Conservation (phyloP, 2,329 filamentous ascomycete genomes). For the Parastagonospora avenae region DNA sequence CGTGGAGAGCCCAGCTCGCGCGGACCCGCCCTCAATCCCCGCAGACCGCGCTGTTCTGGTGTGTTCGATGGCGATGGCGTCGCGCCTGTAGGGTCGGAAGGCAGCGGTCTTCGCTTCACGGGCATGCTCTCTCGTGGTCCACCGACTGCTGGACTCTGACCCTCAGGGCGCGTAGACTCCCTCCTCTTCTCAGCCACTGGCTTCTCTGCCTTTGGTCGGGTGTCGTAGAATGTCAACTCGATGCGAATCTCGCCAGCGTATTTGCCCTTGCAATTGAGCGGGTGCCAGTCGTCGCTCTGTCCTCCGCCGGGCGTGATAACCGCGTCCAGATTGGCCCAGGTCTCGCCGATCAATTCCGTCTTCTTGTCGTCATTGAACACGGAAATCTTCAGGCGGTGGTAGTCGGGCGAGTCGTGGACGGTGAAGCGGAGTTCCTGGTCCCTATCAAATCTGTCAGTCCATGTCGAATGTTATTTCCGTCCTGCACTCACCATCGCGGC, state of each 20-base stretch:
- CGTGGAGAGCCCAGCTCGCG: slow-evolving; percentile 44
- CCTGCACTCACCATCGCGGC: slow-evolving; percentile 78
- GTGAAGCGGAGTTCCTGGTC: slow-evolving; percentile 96
- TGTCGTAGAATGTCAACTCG: slow-evolving; percentile 96
- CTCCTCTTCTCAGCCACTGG: slow-evolving; percentile 60
- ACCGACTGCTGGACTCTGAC: slow-evolving; percentile 46
- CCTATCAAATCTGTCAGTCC: slow-evolving; percentile 60
- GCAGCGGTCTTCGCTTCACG: slow-evolving; percentile 83
- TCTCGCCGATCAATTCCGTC: slow-evolving; percentile 94
- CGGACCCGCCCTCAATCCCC: slow-evolving; percentile 38
- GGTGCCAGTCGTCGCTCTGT: slow-evolving; percentile 94
- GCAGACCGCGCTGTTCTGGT: slow-evolving; percentile 38
- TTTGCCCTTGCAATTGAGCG: slow-evolving; percentile 84
- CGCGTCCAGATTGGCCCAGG: slow-evolving; percentile 81
- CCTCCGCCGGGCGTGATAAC: slow-evolving; percentile 86
- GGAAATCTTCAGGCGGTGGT: slow-evolving; percentile 92
- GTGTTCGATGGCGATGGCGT: slow-evolving; percentile 47
- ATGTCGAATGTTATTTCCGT: neutral
- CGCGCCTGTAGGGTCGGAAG: slow-evolving; percentile 70
- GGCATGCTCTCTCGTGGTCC: slow-evolving; percentile 62
- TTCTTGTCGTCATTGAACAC: slow-evolving; percentile 99
- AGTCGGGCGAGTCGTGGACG: slow-evolving; percentile 95
- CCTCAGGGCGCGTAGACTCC: slow-evolving; percentile 42
- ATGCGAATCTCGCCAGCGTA: slow-evolving; percentile 95
- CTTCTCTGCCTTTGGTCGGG: slow-evolving; percentile 79